Evolutionary conservation across 441 rosid species (phyloP).

Genomic region (Adansonia grandidieri): DNA sequence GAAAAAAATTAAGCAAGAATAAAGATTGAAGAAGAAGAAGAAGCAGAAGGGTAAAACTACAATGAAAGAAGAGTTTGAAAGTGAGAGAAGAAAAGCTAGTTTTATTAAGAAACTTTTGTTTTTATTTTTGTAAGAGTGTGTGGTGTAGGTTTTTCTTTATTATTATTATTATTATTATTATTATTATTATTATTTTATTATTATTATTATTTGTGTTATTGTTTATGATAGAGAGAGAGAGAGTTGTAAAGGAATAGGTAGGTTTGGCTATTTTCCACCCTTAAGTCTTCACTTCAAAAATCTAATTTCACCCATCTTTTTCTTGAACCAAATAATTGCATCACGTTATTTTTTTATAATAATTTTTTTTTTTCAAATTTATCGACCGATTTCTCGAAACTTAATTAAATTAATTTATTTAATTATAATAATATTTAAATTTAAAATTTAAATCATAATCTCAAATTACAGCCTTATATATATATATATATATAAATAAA

Average conservation of each 20-base stretch:
- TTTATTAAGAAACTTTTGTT: neutral
- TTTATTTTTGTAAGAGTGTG: neutral
- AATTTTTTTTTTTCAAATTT: slow-evolving; percentile 20
- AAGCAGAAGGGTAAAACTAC: neutral
- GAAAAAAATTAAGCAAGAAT: neutral
- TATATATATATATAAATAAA: no score
- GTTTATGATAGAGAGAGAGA: slow-evolving; percentile 20
- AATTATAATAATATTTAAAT: no score
- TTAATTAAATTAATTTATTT: no score
- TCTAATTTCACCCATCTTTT: neutral
- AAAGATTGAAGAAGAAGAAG: slow-evolving; percentile 21
- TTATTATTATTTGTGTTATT: neutral
- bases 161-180: no score
- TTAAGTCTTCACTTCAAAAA: slow-evolving; percentile 4
- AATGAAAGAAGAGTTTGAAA: neutral
- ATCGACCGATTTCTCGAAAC: neutral
- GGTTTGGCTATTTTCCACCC: slow-evolving; percentile 32
- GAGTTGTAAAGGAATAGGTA: slow-evolving; percentile 19
- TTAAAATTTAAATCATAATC: no score
- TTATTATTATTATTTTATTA: neutral
- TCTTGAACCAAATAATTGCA: slow-evolving; percentile 1
- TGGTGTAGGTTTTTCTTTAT: neutral
- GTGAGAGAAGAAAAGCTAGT: neutral
- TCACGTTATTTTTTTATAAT: neutral
- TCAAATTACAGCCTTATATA: no score